These are phyloP conservation scores for Geotrichum reessii DNA, from an alignment of 1,139 yeast species.

Conservation along the genomic window DNA sequence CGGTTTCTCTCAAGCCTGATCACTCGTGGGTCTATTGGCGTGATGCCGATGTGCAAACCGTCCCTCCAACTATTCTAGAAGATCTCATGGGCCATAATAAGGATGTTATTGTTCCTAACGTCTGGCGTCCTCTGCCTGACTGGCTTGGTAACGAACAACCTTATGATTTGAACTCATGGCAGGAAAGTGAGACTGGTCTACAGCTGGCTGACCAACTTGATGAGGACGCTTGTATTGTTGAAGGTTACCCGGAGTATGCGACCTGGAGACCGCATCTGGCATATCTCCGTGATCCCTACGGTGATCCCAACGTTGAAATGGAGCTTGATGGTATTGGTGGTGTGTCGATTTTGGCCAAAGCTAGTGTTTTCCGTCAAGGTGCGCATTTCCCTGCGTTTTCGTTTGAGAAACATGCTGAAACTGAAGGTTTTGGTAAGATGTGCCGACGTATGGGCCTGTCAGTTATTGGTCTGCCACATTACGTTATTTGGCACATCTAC, in stretches of 20 bases:
- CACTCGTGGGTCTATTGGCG: conserved; percentile 81
- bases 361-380: conserved; percentile 74
- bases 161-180: conserved; percentile 87
- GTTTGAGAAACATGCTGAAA: conserved; percentile 85
- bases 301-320: conserved; percentile 81
- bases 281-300: conserved; percentile 76
- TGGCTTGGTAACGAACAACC: conserved; percentile 89
- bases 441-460: conserved; percentile 73
- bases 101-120: conserved; percentile 77
- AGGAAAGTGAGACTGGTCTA: conserved; percentile 76
- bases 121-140: conserved; percentile 88
- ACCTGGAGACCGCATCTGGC: conserved; percentile 93
- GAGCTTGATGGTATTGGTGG: conserved; percentile 90
- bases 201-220: conserved; percentile 70
- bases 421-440: conserved; percentile 87
- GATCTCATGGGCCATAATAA: conserved; percentile 60
- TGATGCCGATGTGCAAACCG: conserved; percentile 64
- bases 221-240: conserved; percentile 87
- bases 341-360: conserved; percentile 75
- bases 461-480: conserved; percentile 81
- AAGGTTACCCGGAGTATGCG: conserved; percentile 86
- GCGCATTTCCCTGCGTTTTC: conserved; percentile 88
- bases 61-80: conserved; percentile 55
- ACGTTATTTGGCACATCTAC: conserved; percentile 87
- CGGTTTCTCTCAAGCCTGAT: conserved; percentile 59